Conservation (phyloP, 2,329 filamentous ascomycete species). For the Metarhizium sp. region DNA sequence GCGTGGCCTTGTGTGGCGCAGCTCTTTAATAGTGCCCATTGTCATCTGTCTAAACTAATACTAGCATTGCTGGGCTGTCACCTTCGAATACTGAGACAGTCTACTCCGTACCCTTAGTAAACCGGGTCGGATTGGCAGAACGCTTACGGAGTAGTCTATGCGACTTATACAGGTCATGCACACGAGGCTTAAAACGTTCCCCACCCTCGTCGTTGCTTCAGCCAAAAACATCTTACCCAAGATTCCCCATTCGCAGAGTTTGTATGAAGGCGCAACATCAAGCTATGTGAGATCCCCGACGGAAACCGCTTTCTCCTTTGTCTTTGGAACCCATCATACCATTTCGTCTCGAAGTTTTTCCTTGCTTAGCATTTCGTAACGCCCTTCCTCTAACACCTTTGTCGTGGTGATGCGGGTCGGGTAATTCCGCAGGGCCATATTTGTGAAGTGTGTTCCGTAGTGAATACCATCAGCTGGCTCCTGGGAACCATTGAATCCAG, state of each 20-base stretch:
- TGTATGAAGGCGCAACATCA: too few relatives aligned
- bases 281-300: too few relatives aligned
- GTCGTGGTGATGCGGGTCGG: constrained; percentile 35
- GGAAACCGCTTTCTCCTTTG: not conserved
- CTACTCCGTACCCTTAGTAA: too few relatives aligned
- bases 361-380: constrained; percentile 12
- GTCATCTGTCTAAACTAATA: not conserved
- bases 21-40: not conserved
- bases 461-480: constrained; percentile 30
- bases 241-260: too few relatives aligned
- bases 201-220: not conserved
- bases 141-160: not conserved
- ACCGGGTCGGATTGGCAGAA: too few relatives aligned
- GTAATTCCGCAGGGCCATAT: constrained; percentile 41
- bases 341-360: constrained; percentile 16
- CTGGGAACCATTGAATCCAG: constrained; percentile 24
- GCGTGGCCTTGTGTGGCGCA: constrained; percentile 2
- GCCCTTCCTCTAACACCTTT: constrained; percentile 21
- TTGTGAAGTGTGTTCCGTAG: constrained; percentile 43
- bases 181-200: not conserved
- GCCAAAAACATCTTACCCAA: not conserved
- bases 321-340: not conserved
- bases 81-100: too few relatives aligned
- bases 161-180: not conserved
- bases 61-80: too few relatives aligned